Percentiles rank a stretch among this genome's conserved stretches.
phyloP scores from a whole-genome alignment of 768 basidiomycete genomes.

The Lactarius hatsudake region DNA sequence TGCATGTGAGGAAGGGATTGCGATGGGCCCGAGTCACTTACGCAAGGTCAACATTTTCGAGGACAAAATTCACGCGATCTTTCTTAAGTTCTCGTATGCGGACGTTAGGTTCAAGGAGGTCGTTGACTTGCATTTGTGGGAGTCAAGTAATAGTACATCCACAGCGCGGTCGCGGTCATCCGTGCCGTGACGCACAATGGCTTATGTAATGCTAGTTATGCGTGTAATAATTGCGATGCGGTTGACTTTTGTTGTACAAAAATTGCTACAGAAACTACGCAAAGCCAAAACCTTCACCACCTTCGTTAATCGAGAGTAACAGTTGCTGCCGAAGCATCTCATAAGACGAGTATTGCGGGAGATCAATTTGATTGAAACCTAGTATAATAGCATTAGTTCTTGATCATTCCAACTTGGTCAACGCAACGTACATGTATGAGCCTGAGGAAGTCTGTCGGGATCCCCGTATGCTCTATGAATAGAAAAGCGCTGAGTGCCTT shows the following conservation, averaged over 20 bases:
- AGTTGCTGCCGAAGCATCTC: constrained; percentile 93
- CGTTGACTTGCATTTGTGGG: constrained; percentile 36
- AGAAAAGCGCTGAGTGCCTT: constrained; percentile 92
- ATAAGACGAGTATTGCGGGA: constrained; percentile 93
- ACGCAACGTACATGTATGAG: constrained; percentile 73
- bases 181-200: neutral
- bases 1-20: constrained; percentile 15
- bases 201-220: constrained; percentile 17
- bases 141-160: neutral
- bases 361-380: constrained; percentile 95
- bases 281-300: constrained; percentile 94
- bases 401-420: constrained; percentile 14
- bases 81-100: constrained; percentile 81
- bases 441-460: constrained; percentile 79
- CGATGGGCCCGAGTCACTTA: constrained; percentile 41
- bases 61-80: constrained; percentile 85
- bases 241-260: constrained; percentile 5
- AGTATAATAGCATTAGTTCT: constrained; percentile 16
- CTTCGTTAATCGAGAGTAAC: constrained; percentile 90
- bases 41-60: constrained; percentile 97
- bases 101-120: constrained; percentile 60
- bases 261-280: constrained; percentile 36
- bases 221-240: neutral
- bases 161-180: neutral
- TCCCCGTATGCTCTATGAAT: constrained; percentile 93